Conservation (phyloP, 2,329 filamentous ascomycete genomes). For the Periconia digitata region DNA sequence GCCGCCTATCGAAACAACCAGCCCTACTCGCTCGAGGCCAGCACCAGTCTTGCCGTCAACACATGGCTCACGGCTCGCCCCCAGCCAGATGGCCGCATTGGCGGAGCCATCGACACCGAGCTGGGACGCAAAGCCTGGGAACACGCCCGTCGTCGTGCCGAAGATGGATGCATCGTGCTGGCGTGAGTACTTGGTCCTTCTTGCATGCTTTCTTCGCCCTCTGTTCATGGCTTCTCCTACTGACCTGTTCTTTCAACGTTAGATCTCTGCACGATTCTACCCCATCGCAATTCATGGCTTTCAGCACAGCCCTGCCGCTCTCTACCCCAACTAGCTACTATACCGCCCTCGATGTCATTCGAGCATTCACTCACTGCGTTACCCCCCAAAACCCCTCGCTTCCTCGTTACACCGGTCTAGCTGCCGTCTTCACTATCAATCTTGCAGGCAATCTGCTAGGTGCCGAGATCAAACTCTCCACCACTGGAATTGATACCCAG, state of each 20-base stretch:
- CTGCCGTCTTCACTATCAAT: constrained; percentile 78
- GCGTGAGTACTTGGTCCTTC: constrained; percentile 60
- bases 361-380: constrained; percentile 83
- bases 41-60: constrained; percentile 90
- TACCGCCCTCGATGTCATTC: constrained; percentile 77
- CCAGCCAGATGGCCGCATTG: constrained; percentile 67
- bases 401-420: constrained; percentile 76
- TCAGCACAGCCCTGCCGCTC: constrained; percentile 78
- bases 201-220: not conserved
- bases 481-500: constrained; percentile 82
- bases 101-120: constrained; percentile 77
- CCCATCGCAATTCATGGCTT: constrained; percentile 80
- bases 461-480: constrained; percentile 76
- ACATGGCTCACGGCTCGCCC: constrained; percentile 87
- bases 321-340: constrained; percentile 74
- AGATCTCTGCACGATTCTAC: constrained; percentile 82
- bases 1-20: constrained; percentile 80
- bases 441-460: constrained; percentile 77
- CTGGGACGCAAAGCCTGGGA: constrained; percentile 88
- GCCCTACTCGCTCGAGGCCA: constrained; percentile 84
- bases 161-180: constrained; percentile 90
- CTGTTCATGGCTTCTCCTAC: constrained; percentile 50
- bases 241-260: not conserved
- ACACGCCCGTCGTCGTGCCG: constrained; percentile 88
- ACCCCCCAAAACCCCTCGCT: constrained; percentile 88